Evolutionary conservation across 2,329 filamentous ascomycete species (phyloP), one percentile per base, ranked within the genome.

Genomic region (Dothideomycetes sp.): DNA sequence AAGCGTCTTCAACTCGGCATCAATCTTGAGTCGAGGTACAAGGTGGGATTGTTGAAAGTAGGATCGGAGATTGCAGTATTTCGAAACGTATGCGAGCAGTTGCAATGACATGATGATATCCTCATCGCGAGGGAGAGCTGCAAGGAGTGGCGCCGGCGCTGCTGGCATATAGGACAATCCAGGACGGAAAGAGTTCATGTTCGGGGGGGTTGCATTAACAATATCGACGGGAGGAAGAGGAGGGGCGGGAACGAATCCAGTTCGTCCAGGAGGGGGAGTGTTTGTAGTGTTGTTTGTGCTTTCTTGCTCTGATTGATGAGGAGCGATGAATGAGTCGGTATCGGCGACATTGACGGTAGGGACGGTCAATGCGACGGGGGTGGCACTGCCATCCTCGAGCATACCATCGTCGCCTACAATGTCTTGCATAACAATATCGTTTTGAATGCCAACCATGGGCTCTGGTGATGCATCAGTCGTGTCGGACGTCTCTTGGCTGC

Each of bases 61-160:
- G 4, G 85, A 81, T 14, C 91, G 79, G 19, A 98, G 75, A 52
- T 94, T 93, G 70, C 91, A 96, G 64, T 98, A 98, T 62, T 98
- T 98, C 17, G 88, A 95, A 41, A 98, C 89, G 58, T 98, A 98
- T 12, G 91, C 91, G 34, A 98, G 74, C 15, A 98, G 75, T 62
- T 98, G 91, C 29, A 98, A 72, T 4, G 91, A 95, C 89, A 98
- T 95, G 47, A 98, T 70, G 2, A 98, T 91, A 54, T 98, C 91
- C 60, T 98, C 91, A 52, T 98, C 91, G 37, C 91, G 79, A 8
- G 91, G 91, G 83, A 96, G 94, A 9, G 87, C 82, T 19, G 88
- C 84, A 22, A 94, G 68, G 51, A 93, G 80, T 49, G 81, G 79
- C 12, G 81, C 75, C 4, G 49, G 48, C 12, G 49, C 46, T 9